Base-by-base conservation (phyloP, 352 stramenopile species). In the Globisporangium middletonii region DNA sequence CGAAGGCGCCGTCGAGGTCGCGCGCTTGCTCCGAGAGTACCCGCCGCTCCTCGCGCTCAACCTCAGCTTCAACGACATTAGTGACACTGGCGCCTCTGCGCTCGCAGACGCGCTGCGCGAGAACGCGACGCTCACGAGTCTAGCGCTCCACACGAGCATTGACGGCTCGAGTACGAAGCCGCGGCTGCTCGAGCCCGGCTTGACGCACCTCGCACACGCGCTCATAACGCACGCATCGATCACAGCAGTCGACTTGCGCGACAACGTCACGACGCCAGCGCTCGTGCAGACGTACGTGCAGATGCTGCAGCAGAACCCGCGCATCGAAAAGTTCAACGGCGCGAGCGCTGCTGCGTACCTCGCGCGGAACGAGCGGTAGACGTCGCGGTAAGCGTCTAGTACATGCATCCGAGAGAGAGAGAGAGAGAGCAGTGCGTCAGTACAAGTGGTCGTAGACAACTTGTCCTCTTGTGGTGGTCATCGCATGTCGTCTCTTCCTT, bases 61-160 rank as follows among this genome's bases (percentile, higher is more conserved):
- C 42, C n/a, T 92, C 26, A 88, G 81, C 57, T 81, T 84, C 57
- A 92, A 92, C 55, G 75, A 80, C 53, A 88, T 92, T 57, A 75
- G 77, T 1, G 75, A 92, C 56, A 43, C 51, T 19, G 81, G 81
- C 11, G 73, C 69, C 1, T 46, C 62, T 12, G 69, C 53, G 2
- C 44, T 92, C 1, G 76, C 71, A 1, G 66, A 84, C 16, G 71
- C 73, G 11, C 47, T 92, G 13, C 42, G 28, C 2, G 42, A 58
- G 6, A 91, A 91, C 46, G 53, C 56, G 0, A 81, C 78, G 0
- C 64, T 91, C 15, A 55, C 55, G n/a, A 65, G 64, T 4, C 56
- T 91, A 12, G 73, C 70, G 18, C 43, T 86, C 37, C 77, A 79
- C 38, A 83, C 75, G 3, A 78, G 61, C 26, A 59, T 76, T 26